Percentiles rank a stretch among this genome's conserved stretches.
Evolutionary conservation across 2,329 filamentous ascomycete genomes (phyloP).

Genomic region (Aureobasidium sp.): DNA sequence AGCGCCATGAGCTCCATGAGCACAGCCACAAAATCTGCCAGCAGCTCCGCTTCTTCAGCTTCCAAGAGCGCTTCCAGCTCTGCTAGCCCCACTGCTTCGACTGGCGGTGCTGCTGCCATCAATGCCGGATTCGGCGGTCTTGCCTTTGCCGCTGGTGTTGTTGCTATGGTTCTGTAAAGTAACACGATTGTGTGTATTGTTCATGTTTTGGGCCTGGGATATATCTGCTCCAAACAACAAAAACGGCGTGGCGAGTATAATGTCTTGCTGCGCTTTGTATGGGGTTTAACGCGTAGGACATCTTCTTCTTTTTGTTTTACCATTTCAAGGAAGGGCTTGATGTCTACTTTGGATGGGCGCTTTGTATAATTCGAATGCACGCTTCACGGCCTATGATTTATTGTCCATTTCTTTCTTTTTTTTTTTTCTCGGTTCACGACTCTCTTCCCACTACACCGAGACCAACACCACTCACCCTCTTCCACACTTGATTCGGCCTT

Average conservation of each 20-base stretch:
- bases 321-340: background rate
- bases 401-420: background rate
- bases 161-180: slow-evolving; percentile 19
- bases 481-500: background rate
- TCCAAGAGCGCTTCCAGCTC: slow-evolving; percentile 48
- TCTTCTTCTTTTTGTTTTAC: background rate
- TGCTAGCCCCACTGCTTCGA: slow-evolving; percentile 19
- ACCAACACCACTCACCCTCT: too few species aligned
- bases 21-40: slow-evolving; percentile 14
- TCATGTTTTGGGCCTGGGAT: background rate
- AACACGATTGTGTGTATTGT: background rate
- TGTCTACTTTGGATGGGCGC: background rate
- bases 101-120: slow-evolving; percentile 27
- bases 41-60: slow-evolving; percentile 16
- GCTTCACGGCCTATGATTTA: background rate
- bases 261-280: background rate
- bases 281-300: background rate
- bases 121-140: slow-evolving; percentile 32
- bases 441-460: too few species aligned
- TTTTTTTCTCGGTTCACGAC: background rate
- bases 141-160: slow-evolving; percentile 31
- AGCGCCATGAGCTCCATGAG: background rate
- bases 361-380: background rate
- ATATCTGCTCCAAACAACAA: background rate
- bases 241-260: background rate